A percentile compares a stretch with the other conserved stretches of the same genome.
Evolutionary conservation across 495 filamentous ascomycete genomes (phyloP).

Genomic region (Xylaria telfairii): DNA sequence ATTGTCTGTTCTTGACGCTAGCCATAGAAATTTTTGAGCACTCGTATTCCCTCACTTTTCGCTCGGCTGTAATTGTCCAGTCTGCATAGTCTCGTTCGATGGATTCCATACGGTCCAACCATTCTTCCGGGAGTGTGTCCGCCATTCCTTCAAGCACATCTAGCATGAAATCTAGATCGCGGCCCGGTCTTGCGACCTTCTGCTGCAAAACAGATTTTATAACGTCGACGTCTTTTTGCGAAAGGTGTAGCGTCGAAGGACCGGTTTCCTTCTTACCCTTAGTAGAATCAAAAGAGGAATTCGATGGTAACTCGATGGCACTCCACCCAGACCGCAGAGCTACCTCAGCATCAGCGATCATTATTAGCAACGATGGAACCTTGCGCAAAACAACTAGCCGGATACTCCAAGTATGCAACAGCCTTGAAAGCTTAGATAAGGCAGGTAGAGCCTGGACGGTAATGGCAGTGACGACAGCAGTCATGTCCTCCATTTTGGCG

Average conservation of each 20-base stretch:
- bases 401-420: slow-evolving; percentile 77
- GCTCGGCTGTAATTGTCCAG: slow-evolving; percentile 66
- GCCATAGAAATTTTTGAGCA: slow-evolving; percentile 26
- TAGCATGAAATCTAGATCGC: slow-evolving; percentile 79
- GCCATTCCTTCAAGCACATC: slow-evolving; percentile 81
- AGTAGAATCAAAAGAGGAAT: slow-evolving; percentile 28
- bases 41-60: slow-evolving; percentile 45
- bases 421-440: slow-evolving; percentile 70
- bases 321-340: slow-evolving; percentile 69
- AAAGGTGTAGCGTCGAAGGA: slow-evolving; percentile 34
- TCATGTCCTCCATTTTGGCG: slow-evolving; percentile 77
- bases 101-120: slow-evolving; percentile 84
- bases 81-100: slow-evolving; percentile 80
- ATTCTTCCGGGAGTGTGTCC: slow-evolving; percentile 83
- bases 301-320: slow-evolving; percentile 52
- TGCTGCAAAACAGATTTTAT: slow-evolving; percentile 69
- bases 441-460: slow-evolving; percentile 85
- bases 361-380: slow-evolving; percentile 70
- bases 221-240: slow-evolving; percentile 62
- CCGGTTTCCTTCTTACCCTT: neutral
- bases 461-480: slow-evolving; percentile 86
- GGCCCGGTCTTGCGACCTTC: slow-evolving; percentile 73
- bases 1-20: slow-evolving; percentile 4
- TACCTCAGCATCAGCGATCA: slow-evolving; percentile 66
- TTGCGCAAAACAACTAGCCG: slow-evolving; percentile 75